Conservation (phyloP, 495 filamentous ascomycete genomes). For the Apiosordaria backusii region DNA sequence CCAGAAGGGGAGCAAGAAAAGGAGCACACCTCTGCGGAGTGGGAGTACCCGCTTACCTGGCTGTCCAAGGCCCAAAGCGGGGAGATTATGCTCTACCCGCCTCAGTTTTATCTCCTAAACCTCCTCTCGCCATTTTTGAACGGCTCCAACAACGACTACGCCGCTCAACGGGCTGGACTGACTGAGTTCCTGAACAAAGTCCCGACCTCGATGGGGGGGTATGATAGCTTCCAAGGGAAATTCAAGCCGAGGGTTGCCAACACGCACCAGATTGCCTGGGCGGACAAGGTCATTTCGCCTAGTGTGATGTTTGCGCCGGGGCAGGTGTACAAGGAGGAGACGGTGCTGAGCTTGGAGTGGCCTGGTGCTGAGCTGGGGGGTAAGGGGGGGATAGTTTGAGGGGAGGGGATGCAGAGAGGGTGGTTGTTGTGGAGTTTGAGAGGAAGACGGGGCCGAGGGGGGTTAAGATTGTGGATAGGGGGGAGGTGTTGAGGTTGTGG, state of each 20-base stretch:
- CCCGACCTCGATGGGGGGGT: slow-evolving; percentile 26
- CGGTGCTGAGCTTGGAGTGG: slow-evolving; percentile 63
- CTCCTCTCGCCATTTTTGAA: slow-evolving; percentile 60
- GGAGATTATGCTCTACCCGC: slow-evolving; percentile 83
- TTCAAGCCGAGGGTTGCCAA: slow-evolving; percentile 29
- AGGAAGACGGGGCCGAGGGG: not conserved
- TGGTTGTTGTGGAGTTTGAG: not conserved
- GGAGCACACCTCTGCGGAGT: slow-evolving; percentile 80
- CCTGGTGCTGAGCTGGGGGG: slow-evolving; percentile 64
- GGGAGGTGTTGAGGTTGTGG: not conserved
- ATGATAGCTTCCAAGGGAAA: slow-evolving; percentile 14
- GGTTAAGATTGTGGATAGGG: not conserved
- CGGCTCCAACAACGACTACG: not conserved
- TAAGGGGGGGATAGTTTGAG: slow-evolving; percentile 4
- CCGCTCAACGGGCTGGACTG: not conserved
- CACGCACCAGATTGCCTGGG: slow-evolving; percentile 56
- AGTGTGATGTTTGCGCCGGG: slow-evolving; percentile 38
- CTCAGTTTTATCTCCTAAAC: slow-evolving; percentile 77
- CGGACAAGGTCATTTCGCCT: slow-evolving; percentile 68
- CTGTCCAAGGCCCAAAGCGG: slow-evolving; percentile 55
- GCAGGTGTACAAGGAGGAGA: not conserved
- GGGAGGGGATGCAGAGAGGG: not conserved
- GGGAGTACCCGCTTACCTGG: slow-evolving; percentile 67
- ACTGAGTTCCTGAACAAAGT: slow-evolving; percentile 52
- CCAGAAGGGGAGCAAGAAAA: slow-evolving; percentile 63